These are phyloP conservation scores for Plantago ovata DNA, from an alignment of 257 asterid genomes.

Conservation along the genomic window DNA sequence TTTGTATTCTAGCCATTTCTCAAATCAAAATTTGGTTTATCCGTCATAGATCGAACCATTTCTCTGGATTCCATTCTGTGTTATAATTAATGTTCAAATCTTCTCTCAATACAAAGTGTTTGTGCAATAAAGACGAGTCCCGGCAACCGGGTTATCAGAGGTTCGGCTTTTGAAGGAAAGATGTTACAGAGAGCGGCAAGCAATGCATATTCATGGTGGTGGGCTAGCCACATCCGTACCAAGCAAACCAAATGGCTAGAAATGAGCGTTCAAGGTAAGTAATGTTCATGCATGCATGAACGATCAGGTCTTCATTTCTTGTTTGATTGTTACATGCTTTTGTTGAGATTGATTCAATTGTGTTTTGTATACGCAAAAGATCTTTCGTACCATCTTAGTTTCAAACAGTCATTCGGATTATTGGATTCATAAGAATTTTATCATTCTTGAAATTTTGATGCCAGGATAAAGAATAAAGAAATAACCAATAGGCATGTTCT, in stretches of 20 bases:
- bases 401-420: too few relatives aligned
- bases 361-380: too few relatives aligned
- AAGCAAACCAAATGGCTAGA: constrained; percentile 74
- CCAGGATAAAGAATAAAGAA: too few relatives aligned
- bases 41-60: too few relatives aligned
- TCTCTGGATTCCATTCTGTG: too few relatives aligned
- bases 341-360: background rate
- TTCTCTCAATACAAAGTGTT: background rate
- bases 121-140: constrained; percentile 20
- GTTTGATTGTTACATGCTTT: background rate
- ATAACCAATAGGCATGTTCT: too few relatives aligned
- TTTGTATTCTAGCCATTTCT: background rate
- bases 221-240: constrained; percentile 68
- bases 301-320: background rate
- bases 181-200: constrained; percentile 74
- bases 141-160: constrained; percentile 9
- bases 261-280: constrained; percentile 53
- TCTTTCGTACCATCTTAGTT: too few relatives aligned
- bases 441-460: too few relatives aligned
- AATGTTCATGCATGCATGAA: background rate
- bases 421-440: too few relatives aligned
- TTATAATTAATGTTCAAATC: constrained; percentile 3
- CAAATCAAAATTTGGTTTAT: too few relatives aligned
- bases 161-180: constrained; percentile 3
- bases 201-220: constrained; percentile 79